These are phyloP conservation scores for Diplodia corticola DNA, from an alignment of 2,329 filamentous ascomycete genomes.

Conservation along the genomic window DNA sequence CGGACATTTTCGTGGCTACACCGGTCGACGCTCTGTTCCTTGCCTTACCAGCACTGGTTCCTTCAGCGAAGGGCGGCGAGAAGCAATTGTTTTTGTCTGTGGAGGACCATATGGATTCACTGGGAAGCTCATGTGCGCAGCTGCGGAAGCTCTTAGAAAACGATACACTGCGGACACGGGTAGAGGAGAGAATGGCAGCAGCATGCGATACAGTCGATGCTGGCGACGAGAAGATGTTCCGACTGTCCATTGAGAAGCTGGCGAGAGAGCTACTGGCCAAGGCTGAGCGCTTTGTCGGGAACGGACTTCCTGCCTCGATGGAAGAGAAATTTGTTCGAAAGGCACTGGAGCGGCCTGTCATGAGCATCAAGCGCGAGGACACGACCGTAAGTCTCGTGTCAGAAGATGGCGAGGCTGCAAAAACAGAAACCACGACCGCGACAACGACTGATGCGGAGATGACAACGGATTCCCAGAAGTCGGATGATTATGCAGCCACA, in stretches of 20 bases:
- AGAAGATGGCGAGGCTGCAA: conserved; percentile 28
- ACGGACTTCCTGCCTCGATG: conserved; percentile 72
- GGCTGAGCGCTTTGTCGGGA: conserved; percentile 65
- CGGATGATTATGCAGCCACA: conserved; percentile 26
- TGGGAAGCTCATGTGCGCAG: conserved; percentile 58
- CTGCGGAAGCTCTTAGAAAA: conserved; percentile 58
- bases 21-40: conserved; percentile 83
- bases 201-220: conserved; percentile 83
- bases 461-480: conserved; percentile 28
- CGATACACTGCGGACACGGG: conserved; percentile 40
- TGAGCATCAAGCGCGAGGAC: conserved; percentile 64
- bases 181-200: conserved; percentile 66
- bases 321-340: conserved; percentile 82
- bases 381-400: conserved; percentile 38
- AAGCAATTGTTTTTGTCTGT: conserved; percentile 67
- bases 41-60: conserved; percentile 68
- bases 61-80: conserved; percentile 47
- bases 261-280: conserved; percentile 66
- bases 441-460: conserved; percentile 38
- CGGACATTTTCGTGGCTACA: conserved; percentile 81
- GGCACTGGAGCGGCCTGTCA: conserved; percentile 72
- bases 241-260: conserved; percentile 73
- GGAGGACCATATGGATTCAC: conserved; percentile 70
- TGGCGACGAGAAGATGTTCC: conserved; percentile 82
- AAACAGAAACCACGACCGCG: conserved; percentile 38